These are phyloP conservation scores for Mortierella claussenii DNA, from an alignment of 192 early-diverging fungal genomes.

Conservation along the genomic window DNA sequence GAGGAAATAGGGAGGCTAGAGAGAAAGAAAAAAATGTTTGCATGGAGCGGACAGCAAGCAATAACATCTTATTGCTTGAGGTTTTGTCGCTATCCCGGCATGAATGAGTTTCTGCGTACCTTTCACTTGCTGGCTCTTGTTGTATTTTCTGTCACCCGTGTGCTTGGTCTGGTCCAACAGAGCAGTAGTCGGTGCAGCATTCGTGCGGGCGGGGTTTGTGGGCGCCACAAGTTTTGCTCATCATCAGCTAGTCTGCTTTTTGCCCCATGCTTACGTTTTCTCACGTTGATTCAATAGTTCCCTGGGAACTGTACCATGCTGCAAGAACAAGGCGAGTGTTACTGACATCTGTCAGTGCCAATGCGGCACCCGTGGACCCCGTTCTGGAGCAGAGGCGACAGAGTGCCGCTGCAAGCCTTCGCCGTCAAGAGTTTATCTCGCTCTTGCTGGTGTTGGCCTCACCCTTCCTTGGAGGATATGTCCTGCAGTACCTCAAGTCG, in stretches of 20 bases:
- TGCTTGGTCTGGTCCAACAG: too few relatives aligned
- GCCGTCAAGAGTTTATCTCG: slow-evolving; percentile 60
- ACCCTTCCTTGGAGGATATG: slow-evolving; percentile 65
- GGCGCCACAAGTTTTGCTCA: background rate
- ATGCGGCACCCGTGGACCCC: slow-evolving; percentile 35
- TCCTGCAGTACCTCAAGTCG: slow-evolving; percentile 61
- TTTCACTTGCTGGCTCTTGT: background rate
- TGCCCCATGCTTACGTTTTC: background rate
- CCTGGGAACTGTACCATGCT: slow-evolving; percentile 69
- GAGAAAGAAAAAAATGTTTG: too few relatives aligned
- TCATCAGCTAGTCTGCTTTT: background rate
- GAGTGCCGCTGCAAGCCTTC: slow-evolving; percentile 55
- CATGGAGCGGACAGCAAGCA: too few relatives aligned
- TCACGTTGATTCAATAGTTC: slow-evolving; percentile 55
- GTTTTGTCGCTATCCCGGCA: too few relatives aligned
- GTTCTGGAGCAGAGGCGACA: slow-evolving; percentile 36
- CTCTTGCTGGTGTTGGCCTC: slow-evolving; percentile 61
- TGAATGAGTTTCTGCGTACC: too few relatives aligned
- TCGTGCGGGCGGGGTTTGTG: background rate
- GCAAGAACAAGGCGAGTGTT: slow-evolving; percentile 58
- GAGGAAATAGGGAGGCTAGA: too few relatives aligned
- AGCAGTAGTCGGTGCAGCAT: too few relatives aligned
- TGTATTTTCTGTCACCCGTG: slow-evolving; percentile 11
- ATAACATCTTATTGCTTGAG: too few relatives aligned
- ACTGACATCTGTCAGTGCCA: slow-evolving; percentile 39